Base-by-base conservation (phyloP, 179 eudicot species). In the Spinacia oleracea region DNA sequence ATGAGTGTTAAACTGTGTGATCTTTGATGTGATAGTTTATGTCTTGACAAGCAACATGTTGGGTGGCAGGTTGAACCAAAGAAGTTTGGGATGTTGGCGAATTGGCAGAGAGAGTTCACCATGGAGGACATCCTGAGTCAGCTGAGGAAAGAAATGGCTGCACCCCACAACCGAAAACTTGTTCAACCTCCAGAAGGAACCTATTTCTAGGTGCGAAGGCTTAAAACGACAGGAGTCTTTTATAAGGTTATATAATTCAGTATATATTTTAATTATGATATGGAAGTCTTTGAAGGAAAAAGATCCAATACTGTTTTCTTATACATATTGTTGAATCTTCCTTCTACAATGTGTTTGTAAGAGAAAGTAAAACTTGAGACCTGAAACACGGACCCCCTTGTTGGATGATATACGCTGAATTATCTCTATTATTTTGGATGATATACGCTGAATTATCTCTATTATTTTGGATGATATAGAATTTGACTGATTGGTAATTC, bases 111-210 rank as follows among this genome's bases (percentile, higher is more conserved):
- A 80, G 97, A 92, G 77, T 89, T 59, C 85, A 92, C 96, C 50
- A 92, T 94, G 98, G 98, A 94, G 84, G 91, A 92, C 83, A 90
- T 92, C 77, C 83, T 94, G 76, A 83, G 89, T 68, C 94, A 94
- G 81, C 84, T 94, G 80, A 92, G 90, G 86, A 94, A 92, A 83
- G 98, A 92, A 74, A 94, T 94, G 98, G 87, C 86, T 29, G 81
- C 90, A n/a, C 89, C 97, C 27, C 91, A 92, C 71, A 94, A 92
- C 89, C 92, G 98, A 23, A 94, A 89, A 86, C 92, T 94, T 16
- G 89, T 90, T 78, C 98, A 92, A 83, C 98, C 98, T 67, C 89
- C 92, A 11, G 98, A 94, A 84, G 98, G 97, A 70, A 89, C 92
- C 70, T 88, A 83, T 81, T 90, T 89, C 83, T 89, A 88, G 82